Evolutionary conservation across 495 filamentous ascomycete species (phyloP), one percentile per base, ranked within the genome.

Genomic region (Astrothelium macrocarpum): DNA sequence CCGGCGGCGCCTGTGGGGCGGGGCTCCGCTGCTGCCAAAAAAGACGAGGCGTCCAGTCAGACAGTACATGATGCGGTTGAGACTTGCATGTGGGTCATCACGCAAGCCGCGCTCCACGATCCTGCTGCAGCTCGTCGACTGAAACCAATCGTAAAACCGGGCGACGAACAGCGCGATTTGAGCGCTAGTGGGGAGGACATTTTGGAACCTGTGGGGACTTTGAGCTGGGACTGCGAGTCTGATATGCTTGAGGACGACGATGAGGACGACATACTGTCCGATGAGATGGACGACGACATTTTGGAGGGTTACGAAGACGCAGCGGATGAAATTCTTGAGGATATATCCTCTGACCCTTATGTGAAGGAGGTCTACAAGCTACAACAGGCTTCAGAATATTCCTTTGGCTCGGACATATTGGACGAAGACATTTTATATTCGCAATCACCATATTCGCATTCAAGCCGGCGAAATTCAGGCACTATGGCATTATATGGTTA

Each of bases 111-210:
- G 2, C 49, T 66, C 10, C 60, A 31, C 25, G 29, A 63, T 32
- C 34, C 42, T 18, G 43, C 59, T 16, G 62, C 53, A 11, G 65
- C 62, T 28, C 34, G 62, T 18, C 65, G 58, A n/a, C 28, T 67
- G 16, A 64, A 66, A 20, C 45, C 65, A 31, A 49, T 60, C 25
- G 26, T 2, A 14, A 29, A 26, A 3, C 18, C 62, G n/a, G 9
- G 20, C 2, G 12, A 12, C 29, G 28, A 20, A 58, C 2, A 56
- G 9, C 20, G 49, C 10, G 23, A 25, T 29, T 34, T 28, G 31
- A 20, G 32, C 32, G 49, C n/a, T 20, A 53, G 28, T 10, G 36
- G 2, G 12, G 62, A 42, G 23, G 29, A 59, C 26, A 31, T 31
- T 7, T 20, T 39, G 25, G 62, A 59, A 25, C 23, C 59, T 9